These are phyloP conservation scores for Xerocomus amazonicus DNA, from an alignment of 1,284 basidiomycete species.

Conservation along the genomic window DNA sequence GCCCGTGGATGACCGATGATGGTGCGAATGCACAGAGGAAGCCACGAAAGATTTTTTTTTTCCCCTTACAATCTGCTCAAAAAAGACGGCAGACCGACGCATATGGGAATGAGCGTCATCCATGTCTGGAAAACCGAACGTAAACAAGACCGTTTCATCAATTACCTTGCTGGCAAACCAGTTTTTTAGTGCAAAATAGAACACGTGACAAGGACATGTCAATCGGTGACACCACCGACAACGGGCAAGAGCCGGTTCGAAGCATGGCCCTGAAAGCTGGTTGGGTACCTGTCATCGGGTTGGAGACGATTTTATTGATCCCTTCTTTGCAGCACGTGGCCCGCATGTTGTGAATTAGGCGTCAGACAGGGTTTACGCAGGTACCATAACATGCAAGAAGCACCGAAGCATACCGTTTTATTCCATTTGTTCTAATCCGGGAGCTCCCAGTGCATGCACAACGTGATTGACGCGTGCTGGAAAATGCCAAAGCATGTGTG, in stretches of 20 bases:
- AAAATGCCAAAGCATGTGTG: background rate
- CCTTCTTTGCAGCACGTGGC: background rate
- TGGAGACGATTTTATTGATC: background rate
- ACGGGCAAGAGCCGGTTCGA: background rate
- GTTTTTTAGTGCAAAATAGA: background rate
- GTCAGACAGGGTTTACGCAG: background rate
- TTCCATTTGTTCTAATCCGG: background rate
- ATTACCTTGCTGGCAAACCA: background rate
- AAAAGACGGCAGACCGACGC: background rate
- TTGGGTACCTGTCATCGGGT: background rate
- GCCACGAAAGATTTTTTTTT: background rate
- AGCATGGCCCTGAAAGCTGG: background rate
- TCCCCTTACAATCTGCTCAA: background rate
- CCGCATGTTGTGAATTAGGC: background rate
- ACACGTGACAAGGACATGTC: background rate
- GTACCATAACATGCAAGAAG: background rate
- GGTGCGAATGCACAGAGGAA: background rate
- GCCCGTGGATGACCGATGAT: constrained; percentile 1
- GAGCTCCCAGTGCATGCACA: background rate
- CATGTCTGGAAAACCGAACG: background rate
- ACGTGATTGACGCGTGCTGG: background rate
- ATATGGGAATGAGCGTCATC: background rate
- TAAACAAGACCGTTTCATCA: background rate
- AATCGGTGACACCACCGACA: background rate
- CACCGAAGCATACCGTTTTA: background rate